phyloP scores from a whole-genome alignment of 139 green algal species.

The Chlamydomonas sphaeroides region DNA sequence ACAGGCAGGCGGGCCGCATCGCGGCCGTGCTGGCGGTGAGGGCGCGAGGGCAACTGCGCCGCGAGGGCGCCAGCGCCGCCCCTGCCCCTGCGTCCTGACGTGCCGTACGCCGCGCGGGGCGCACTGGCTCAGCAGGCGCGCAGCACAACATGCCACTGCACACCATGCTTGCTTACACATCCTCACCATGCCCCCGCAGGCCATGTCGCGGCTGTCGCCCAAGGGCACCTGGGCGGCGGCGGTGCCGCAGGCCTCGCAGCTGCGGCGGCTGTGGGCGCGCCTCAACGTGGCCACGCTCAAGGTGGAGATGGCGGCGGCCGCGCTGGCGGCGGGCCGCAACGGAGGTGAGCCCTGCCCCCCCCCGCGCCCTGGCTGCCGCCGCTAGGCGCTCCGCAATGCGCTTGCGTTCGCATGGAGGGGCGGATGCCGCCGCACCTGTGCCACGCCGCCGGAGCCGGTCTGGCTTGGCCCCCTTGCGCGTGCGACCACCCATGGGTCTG shows the following conservation, averaged over 20 bases:
- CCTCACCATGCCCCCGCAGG: background rate
- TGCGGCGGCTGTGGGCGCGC: slow-evolving; percentile 1
- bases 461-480: background rate
- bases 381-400: too few species aligned
- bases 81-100: too few species aligned
- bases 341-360: background rate
- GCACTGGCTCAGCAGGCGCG: too few species aligned
- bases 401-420: background rate
- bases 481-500: too few species aligned
- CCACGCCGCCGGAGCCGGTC: too few species aligned
- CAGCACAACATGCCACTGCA: too few species aligned
- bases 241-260: background rate
- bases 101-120: too few species aligned
- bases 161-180: background rate
- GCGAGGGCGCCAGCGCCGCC: too few species aligned
- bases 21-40: slow-evolving; percentile 40
- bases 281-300: slow-evolving; percentile 49
- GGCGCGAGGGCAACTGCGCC: too few species aligned
- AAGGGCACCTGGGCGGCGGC: background rate
- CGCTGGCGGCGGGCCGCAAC: slow-evolving; percentile 24
- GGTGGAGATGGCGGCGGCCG: slow-evolving; percentile 17
- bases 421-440: too few species aligned
- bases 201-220: background rate
- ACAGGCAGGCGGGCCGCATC: slow-evolving; percentile 30
- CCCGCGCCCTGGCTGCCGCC: too few species aligned